phyloP scores from a whole-genome alignment of 495 filamentous ascomycete species.

The Annulohypoxylon nitens region DNA sequence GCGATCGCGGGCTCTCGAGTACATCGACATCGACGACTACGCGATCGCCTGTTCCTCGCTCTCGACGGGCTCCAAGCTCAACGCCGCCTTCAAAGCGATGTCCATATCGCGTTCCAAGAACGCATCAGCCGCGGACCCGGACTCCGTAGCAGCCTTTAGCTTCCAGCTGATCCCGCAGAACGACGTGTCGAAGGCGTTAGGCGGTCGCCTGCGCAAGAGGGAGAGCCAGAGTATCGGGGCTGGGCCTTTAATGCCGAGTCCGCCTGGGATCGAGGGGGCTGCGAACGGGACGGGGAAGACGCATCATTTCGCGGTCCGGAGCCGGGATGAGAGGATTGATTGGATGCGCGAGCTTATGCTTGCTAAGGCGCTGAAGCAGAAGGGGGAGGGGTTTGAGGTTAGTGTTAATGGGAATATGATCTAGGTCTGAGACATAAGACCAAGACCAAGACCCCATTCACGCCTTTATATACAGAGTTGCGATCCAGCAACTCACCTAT shows the following conservation, averaged over 20 bases:
- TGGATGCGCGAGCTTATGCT: conserved; percentile 99
- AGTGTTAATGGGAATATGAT: conserved; percentile 86
- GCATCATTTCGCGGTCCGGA: conserved; percentile 94
- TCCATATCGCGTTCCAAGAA: conserved; percentile 72
- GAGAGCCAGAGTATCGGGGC: conserved; percentile 55
- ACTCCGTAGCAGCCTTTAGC: conserved; percentile 75
- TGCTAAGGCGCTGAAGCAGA: conserved; percentile 87
- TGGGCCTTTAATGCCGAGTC: conserved; percentile 34
- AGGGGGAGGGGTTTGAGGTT: conserved; percentile 83
- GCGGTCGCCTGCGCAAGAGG: conserved; percentile 60
- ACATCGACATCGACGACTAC: conserved; percentile 95
- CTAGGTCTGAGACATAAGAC: conserved; percentile 50
- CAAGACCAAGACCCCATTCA: background rate
- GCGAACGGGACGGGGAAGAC: conserved; percentile 77
- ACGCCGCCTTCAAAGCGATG: conserved; percentile 88
- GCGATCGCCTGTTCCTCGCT: conserved; percentile 88
- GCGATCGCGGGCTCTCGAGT: conserved; percentile 73
- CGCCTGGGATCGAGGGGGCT: conserved; percentile 46
- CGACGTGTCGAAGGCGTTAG: conserved; percentile 53
- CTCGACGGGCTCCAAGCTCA: conserved; percentile 79
- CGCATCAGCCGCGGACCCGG: conserved; percentile 57
- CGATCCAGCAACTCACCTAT: conserved; percentile 1
- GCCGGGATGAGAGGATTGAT: conserved; percentile 89
- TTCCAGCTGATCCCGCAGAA: conserved; percentile 91
- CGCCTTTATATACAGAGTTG: background rate